phyloP scores from a whole-genome alignment of 768 basidiomycete species.

The Termitomyces sp. region DNA sequence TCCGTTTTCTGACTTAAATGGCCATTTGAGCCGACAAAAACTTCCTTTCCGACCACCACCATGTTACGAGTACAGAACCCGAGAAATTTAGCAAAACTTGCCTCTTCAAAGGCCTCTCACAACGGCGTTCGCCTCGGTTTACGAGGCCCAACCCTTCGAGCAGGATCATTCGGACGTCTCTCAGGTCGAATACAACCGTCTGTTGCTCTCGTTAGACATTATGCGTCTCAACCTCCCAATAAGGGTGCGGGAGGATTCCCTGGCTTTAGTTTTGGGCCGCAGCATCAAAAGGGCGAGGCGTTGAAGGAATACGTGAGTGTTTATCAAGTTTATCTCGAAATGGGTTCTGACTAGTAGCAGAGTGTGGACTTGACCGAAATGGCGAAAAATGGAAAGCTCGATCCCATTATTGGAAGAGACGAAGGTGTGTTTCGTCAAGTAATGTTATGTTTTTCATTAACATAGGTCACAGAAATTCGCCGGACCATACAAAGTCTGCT shows the following conservation, averaged over 20 bases:
- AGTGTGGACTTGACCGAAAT: conserved; percentile 83
- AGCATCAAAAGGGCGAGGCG: conserved; percentile 78
- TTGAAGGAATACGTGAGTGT: conserved; percentile 67
- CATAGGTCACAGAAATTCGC: conserved; percentile 59
- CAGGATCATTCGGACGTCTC: conserved; percentile 4
- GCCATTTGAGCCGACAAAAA: neutral
- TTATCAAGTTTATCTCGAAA: neutral
- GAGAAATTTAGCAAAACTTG: neutral
- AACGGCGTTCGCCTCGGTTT: conserved; percentile 8
- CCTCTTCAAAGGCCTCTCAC: neutral
- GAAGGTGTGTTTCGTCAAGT: conserved; percentile 47
- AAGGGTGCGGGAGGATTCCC: conserved; percentile 51
- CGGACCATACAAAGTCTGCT: conserved; percentile 84
- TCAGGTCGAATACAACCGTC: neutral
- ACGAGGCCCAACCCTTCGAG: conserved; percentile 5
- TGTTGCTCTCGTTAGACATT: conserved; percentile 26
- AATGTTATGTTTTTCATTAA: neutral
- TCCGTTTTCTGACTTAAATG: neutral
- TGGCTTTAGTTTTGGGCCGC: conserved; percentile 53
- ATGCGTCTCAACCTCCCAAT: conserved; percentile 41
- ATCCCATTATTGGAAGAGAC: conserved; percentile 87
- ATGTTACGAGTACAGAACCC: conserved; percentile 5
- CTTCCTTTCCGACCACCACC: neutral
- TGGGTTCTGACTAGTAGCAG: conserved; percentile 29
- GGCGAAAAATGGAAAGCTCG: conserved; percentile 80